Conservation (phyloP, 495 filamentous ascomycete genomes). For the Xylaria grammica region DNA sequence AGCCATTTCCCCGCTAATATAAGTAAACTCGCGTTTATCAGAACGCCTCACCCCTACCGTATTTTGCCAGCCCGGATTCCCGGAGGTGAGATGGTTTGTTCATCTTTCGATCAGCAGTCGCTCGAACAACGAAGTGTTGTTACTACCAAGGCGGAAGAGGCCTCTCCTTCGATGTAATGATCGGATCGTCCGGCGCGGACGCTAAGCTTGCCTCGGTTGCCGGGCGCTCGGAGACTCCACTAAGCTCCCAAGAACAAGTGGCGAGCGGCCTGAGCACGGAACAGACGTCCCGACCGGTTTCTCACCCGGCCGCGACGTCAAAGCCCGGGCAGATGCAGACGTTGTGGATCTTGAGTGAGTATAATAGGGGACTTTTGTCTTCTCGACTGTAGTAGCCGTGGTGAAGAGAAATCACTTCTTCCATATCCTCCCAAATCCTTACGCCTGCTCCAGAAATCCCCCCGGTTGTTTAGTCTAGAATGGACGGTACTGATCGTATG, state of each 20-base stretch:
- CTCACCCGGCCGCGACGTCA: constrained; percentile 19
- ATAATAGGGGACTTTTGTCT: not conserved
- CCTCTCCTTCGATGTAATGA: constrained; percentile 23
- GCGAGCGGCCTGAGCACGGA: constrained; percentile 18
- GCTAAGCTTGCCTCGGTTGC: constrained; percentile 10
- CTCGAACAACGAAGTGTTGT: constrained; percentile 14
- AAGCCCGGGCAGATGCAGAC: constrained; percentile 22
- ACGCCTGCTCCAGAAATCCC: not conserved
- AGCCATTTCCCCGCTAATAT: constrained; percentile 20
- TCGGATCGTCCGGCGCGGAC: constrained; percentile 21
- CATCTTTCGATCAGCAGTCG: constrained; percentile 11
- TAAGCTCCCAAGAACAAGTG: constrained; percentile 19
- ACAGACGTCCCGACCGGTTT: constrained; percentile 15
- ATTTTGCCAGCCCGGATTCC: constrained; percentile 12
- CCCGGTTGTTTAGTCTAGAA: not conserved
- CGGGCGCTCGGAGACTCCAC: constrained; percentile 14
- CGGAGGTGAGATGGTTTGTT: constrained; percentile 20
- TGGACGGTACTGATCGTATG: constrained; percentile 6
- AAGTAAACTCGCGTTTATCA: constrained; percentile 18
- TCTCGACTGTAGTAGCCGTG: not conserved
- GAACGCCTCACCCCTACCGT: constrained; percentile 6
- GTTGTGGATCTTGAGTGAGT: constrained; percentile 24
- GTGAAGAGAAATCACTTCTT: not conserved
- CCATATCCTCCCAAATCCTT: not conserved
- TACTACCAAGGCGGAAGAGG: constrained; percentile 16